phyloP scores from a whole-genome alignment of 2,329 filamentous ascomycete genomes.

The Xylariaceae sp. region DNA sequence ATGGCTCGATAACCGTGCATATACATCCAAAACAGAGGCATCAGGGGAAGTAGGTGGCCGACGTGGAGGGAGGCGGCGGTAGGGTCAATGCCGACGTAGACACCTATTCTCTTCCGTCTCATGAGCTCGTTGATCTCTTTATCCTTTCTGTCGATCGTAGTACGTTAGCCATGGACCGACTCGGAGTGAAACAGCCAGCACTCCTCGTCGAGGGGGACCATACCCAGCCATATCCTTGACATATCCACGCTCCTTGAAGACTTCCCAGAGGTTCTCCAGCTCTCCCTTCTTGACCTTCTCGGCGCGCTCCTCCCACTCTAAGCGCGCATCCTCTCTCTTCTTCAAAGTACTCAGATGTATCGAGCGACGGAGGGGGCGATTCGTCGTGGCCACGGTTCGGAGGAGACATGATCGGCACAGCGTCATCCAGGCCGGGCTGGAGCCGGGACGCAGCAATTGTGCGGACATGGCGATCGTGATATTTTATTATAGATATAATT shows the following conservation, averaged over 20 bases:
- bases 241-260: constrained; percentile 66
- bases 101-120: constrained; percentile 60
- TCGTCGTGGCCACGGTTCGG: constrained; percentile 16
- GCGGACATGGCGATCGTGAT: constrained; percentile 19
- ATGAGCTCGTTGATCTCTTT: constrained; percentile 57
- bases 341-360: constrained; percentile 39
- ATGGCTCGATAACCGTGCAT: constrained; percentile 65
- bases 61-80: constrained; percentile 75
- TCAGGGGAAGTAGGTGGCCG: constrained; percentile 73
- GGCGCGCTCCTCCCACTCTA: constrained; percentile 46
- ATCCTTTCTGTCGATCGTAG: constrained; percentile 19
- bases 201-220: constrained; percentile 21
- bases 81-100: constrained; percentile 77
- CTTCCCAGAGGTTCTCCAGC: constrained; percentile 51
- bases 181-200: neutral
- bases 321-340: constrained; percentile 40
- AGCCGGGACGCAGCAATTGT: constrained; percentile 5
- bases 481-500: neutral
- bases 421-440: constrained; percentile 14
- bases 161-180: neutral
- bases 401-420: constrained; percentile 28
- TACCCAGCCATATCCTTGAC: constrained; percentile 73
- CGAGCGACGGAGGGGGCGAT: constrained; percentile 29
- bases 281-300: constrained; percentile 46
- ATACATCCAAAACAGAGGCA: constrained; percentile 82